Conservation (phyloP, 768 basidiomycete species). For the Amanita muscaria region DNA sequence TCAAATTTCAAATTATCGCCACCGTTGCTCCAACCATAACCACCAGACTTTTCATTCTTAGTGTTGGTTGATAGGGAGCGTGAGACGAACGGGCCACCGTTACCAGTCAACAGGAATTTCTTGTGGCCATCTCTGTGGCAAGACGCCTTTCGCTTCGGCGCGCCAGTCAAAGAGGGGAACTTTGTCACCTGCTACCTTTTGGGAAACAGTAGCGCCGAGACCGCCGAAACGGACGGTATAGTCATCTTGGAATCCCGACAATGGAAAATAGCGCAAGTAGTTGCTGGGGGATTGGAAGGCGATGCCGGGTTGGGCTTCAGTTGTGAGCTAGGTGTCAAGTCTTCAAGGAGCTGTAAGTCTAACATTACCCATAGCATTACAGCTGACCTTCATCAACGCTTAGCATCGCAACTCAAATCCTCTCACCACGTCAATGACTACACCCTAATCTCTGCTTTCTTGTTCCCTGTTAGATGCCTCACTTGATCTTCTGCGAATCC, state of each 20-base stretch:
- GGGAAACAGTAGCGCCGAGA: constrained; percentile 21
- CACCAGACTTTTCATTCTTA: constrained; percentile 16
- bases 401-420: constrained; percentile 60
- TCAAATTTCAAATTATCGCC: constrained; percentile 8
- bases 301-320: constrained; percentile 50
- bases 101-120: constrained; percentile 2
- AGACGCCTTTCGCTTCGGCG: constrained; percentile 39
- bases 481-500: constrained; percentile 67
- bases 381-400: background rate
- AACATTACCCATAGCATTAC: background rate
- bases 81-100: constrained; percentile 7
- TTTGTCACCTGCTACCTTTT: constrained; percentile 8
- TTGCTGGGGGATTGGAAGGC: constrained; percentile 28
- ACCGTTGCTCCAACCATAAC: constrained; percentile 1
- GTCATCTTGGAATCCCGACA: background rate
- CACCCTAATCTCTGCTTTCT: constrained; percentile 75
- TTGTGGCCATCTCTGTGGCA: constrained; percentile 28
- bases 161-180: constrained; percentile 20
- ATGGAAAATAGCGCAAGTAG: background rate
- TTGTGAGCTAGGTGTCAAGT: constrained; percentile 48
- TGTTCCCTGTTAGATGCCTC: constrained; percentile 75
- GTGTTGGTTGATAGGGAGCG: constrained; percentile 4
- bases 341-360: constrained; percentile 71
- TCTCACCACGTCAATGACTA: constrained; percentile 78
- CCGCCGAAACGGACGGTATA: constrained; percentile 38